Percentiles rank a stretch among this genome's conserved stretches.
phyloP scores from a whole-genome alignment of 345 rosid species.

The Rhodomyrtus tomentosa region DNA sequence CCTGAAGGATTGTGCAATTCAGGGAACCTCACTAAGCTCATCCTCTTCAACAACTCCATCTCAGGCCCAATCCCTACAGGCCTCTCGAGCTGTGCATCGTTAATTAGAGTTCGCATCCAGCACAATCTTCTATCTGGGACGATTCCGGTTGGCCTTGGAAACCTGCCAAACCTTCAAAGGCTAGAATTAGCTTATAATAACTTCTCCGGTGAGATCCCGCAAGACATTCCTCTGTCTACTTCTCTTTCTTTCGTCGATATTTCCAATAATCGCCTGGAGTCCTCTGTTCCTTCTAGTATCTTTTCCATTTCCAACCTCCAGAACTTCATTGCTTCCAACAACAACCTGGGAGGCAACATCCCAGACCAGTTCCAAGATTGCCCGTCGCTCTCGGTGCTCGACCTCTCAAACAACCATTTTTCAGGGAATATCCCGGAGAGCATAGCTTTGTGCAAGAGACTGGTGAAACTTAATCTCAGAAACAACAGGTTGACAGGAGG shows the following conservation, averaged over 20 bases:
- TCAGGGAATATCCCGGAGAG: conserved; percentile 52
- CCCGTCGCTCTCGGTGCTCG: conserved; percentile 63
- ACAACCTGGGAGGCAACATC: conserved; percentile 49
- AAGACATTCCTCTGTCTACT: conserved; percentile 44
- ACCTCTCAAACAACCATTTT: conserved; percentile 68
- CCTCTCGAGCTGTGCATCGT: conserved; percentile 42
- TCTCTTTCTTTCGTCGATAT: conserved; percentile 82
- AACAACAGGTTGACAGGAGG: conserved; percentile 45
- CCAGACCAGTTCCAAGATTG: conserved; percentile 73
- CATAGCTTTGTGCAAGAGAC: conserved; percentile 63
- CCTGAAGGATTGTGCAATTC: conserved; percentile 47
- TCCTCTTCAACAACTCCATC: conserved; percentile 70
- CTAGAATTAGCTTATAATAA: conserved; percentile 79
- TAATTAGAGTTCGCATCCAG: conserved; percentile 71
- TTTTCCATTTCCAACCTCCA: conserved; percentile 63
- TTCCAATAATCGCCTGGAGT: conserved; percentile 50
- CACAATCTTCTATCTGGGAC: conserved; percentile 54
- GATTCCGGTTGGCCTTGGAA: conserved; percentile 57
- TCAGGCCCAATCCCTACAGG: conserved; percentile 47
- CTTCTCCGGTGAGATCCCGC: conserved; percentile 64
- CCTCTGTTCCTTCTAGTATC: conserved; percentile 59
- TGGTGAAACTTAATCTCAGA: conserved; percentile 61
- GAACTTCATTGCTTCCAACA: conserved; percentile 61
- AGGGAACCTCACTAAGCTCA: conserved; percentile 69
- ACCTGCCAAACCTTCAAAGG: conserved; percentile 59